Conservation (phyloP, 768 basidiomycete species). For the Trametes cinnabarina region DNA sequence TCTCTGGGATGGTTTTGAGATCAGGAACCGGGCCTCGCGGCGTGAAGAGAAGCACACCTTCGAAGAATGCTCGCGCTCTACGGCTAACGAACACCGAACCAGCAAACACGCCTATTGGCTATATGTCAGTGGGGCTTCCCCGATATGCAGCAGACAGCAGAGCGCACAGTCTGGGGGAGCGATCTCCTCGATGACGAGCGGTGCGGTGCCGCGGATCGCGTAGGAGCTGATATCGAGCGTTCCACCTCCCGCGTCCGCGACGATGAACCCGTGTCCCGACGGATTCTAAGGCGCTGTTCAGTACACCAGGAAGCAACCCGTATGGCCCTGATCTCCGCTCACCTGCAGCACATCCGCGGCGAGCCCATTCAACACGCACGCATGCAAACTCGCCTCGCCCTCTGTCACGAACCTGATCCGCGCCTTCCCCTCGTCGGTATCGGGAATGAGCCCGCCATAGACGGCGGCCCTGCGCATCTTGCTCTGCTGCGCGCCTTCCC, state of each 20-base stretch:
- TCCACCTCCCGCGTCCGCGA: conserved; percentile 79
- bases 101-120: conserved; percentile 62
- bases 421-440: conserved; percentile 69
- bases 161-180: conserved; percentile 76
- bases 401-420: conserved; percentile 80
- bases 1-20: conserved; percentile 42
- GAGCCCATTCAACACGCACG: conserved; percentile 74
- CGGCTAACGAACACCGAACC: conserved; percentile 82
- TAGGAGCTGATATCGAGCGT: conserved; percentile 82
- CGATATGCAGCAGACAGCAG: background rate
- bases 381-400: conserved; percentile 81
- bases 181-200: conserved; percentile 78
- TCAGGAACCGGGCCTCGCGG: too few relatives aligned
- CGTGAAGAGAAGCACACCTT: conserved; percentile 40
- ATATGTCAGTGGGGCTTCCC: background rate
- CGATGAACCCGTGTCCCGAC: conserved; percentile 73
- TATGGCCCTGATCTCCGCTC: background rate
- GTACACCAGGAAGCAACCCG: background rate
- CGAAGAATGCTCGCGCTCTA: conserved; percentile 67
- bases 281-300: conserved; percentile 49
- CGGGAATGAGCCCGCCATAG: conserved; percentile 69
- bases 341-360: conserved; percentile 74
- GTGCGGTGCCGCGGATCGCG: conserved; percentile 64
- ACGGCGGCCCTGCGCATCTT: conserved; percentile 76
- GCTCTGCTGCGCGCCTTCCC: conserved; percentile 77